Conservation (phyloP, 495 filamentous ascomycete species). For the Achaetomiella virescens region DNA sequence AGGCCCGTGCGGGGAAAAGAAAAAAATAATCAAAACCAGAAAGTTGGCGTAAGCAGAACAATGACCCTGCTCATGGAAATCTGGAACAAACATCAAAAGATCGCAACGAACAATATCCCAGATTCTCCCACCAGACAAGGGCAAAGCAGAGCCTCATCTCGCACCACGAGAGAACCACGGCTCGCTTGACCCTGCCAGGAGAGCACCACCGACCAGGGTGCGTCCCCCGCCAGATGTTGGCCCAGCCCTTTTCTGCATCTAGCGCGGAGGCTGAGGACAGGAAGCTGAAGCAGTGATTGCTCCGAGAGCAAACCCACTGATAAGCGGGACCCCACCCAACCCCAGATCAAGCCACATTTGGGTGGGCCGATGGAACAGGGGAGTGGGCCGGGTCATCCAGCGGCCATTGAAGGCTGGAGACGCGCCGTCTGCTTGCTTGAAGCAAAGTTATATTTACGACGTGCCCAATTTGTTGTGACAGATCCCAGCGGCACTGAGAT, state of each 20-base stretch:
- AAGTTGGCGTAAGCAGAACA: too few species aligned
- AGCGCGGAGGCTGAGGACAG: too few species aligned
- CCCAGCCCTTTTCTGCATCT: too few species aligned
- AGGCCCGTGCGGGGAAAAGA: too few species aligned
- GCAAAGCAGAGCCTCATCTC: not conserved
- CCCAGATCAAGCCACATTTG: not conserved
- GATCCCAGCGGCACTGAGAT: not conserved
- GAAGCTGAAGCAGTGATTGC: too few species aligned
- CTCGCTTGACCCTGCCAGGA: not conserved
- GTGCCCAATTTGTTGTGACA: not conserved
- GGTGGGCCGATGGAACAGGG: not conserved
- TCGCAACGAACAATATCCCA: not conserved
- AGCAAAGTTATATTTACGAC: not conserved
- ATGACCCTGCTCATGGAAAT: too few species aligned
- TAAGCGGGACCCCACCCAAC: slow-evolving; percentile 1
- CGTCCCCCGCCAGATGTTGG: not conserved
- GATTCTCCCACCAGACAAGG: too few species aligned
- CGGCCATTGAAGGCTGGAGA: too few species aligned
- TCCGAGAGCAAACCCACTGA: too few species aligned
- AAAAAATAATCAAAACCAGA: too few species aligned
- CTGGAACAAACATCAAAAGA: not conserved
- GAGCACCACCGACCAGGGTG: not conserved
- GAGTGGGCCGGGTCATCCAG: slow-evolving; percentile 4
- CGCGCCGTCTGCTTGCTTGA: not conserved
- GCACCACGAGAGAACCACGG: not conserved